Evolutionary conservation across 768 basidiomycete species (phyloP), one percentile per base, ranked within the genome.

Genomic region (Termitomyces sp.): DNA sequence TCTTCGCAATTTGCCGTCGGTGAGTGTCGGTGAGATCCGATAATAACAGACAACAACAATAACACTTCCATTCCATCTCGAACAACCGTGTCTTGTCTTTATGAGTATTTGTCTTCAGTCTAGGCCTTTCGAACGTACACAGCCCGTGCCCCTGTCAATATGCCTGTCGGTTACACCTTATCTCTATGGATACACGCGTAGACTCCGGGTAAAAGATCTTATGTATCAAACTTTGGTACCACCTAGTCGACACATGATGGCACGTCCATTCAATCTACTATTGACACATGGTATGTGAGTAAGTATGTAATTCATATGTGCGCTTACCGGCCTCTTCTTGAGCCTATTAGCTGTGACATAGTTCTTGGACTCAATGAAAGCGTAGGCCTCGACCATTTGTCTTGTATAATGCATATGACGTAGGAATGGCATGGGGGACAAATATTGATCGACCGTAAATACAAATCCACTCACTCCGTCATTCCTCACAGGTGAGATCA

Each of bases 1-100:
- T 5, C 41, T 26, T 44, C 68, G 71, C 63, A 60, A 60, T 44
- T 57, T 61, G 64, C 73, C 73, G 71, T 53, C 31, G 5, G 15
- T 38, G 2, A 15, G 11, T 15, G 2, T 3, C 21, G 19, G 37
- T 4, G 9, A 5, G 19, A 26, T 40, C 42, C 50, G 42, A 51
- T 38, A 45, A 42, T 54, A 62, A 62, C 31, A 59, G 7, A 7
- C 6, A 19, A 38, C 47, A 50, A 55, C 19, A 54, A 38, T 12
- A 4, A 42, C 1, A 12, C 17, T 1, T 53, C 23, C 50, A 21
- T 28, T 44, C 21, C 43, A 33, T 33, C 31, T 9, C 9, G 10
- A 8, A 9, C 10, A 8, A 1, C 10, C 31, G 9, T 33, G 31
- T 6, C 7, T 9, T 9, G 9, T 10, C 7, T 33, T 8, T 3